Evolutionary conservation across 768 basidiomycete species (phyloP).

Genomic region (Suillus decipiens): DNA sequence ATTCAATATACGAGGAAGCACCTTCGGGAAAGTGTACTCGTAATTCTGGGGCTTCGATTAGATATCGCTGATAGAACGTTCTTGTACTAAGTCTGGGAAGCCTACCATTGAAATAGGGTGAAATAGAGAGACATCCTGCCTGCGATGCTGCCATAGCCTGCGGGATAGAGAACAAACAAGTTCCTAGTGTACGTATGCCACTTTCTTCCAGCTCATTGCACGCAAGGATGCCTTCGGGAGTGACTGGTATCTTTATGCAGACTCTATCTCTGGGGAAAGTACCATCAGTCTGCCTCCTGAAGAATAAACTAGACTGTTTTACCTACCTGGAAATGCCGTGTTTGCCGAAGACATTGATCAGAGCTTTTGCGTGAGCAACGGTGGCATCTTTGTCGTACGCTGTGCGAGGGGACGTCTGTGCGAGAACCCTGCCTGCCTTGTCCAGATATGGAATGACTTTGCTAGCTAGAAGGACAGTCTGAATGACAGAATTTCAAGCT

Average conservation of each 20-base stretch:
- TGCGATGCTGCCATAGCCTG: slow-evolving; percentile 58
- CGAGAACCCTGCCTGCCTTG: slow-evolving; percentile 43
- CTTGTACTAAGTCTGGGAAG: slow-evolving; percentile 7
- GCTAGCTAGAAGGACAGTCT: slow-evolving; percentile 49
- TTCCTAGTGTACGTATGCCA: slow-evolving; percentile 56
- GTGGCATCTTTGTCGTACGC: slow-evolving; percentile 45
- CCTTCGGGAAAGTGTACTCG: slow-evolving; percentile 47
- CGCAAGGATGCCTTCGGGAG: slow-evolving; percentile 52
- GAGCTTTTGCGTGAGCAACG: slow-evolving; percentile 42
- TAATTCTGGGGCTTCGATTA: slow-evolving; percentile 35
- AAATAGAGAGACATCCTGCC: slow-evolving; percentile 52
- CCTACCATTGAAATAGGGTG: slow-evolving; percentile 59
- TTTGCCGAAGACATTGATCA: slow-evolving; percentile 42
- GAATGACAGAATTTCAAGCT: background rate
- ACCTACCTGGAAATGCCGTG: slow-evolving; percentile 43
- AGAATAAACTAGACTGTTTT: background rate
- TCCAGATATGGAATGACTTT: slow-evolving; percentile 42
- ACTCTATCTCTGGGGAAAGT: slow-evolving; percentile 40
- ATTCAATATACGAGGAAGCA: slow-evolving; percentile 37
- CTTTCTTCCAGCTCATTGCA: slow-evolving; percentile 43
- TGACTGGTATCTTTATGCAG: slow-evolving; percentile 62
- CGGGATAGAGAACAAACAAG: slow-evolving; percentile 53
- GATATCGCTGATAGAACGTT: background rate
- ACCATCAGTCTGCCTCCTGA: background rate
- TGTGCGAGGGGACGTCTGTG: slow-evolving; percentile 43